Evolutionary conservation across 129 eudicot species (phyloP).

Genomic region (Saposhnikovia divaricata): DNA sequence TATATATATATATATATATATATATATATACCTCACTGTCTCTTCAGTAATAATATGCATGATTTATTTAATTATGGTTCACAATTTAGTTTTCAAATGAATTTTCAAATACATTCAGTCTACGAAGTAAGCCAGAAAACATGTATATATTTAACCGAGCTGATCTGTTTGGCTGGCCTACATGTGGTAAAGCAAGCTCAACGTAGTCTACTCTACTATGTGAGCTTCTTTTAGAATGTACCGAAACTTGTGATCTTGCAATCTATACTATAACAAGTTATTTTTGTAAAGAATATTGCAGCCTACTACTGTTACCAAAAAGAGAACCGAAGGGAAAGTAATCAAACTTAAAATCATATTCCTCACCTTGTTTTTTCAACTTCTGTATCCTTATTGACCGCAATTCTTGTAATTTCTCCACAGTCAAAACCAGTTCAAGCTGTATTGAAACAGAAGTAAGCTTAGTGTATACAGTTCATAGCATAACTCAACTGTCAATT

Average conservation of each 20-base stretch:
- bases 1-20: no score
- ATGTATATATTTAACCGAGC: not conserved
- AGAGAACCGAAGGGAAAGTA: not conserved
- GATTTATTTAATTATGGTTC: not conserved
- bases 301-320: not conserved
- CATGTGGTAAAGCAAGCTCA: not conserved
- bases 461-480: not conserved
- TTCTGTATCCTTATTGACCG: slow-evolving; percentile 87
- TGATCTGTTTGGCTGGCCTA: not conserved
- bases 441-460: slow-evolving; percentile 23
- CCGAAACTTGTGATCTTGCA: not conserved
- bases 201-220: not conserved
- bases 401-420: slow-evolving; percentile 92
- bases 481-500: not conserved
- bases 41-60: not conserved
- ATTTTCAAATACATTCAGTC: not conserved
- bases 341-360: not conserved
- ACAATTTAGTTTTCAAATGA: not conserved
- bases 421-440: slow-evolving; percentile 86
- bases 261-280: not conserved
- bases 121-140: not conserved
- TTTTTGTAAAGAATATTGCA: not conserved
- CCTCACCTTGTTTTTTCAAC: slow-evolving; percentile 83
- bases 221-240: not conserved
- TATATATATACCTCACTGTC: not conserved